Conservation (phyloP, 2,329 filamentous ascomycete genomes). For the Claviceps sp. region DNA sequence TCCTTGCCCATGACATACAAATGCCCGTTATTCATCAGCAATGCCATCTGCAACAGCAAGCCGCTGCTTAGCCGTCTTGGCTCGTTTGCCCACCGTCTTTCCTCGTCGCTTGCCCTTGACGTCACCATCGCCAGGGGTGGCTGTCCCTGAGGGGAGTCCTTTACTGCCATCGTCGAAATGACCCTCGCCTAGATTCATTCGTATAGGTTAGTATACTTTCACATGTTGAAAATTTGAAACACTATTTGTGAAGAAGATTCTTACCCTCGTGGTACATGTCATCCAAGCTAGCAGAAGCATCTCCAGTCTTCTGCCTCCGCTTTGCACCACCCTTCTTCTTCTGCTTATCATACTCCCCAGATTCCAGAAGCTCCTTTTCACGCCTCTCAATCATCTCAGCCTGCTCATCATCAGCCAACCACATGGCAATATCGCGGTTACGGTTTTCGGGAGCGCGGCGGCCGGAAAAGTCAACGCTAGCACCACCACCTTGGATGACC, state of each 20-base stretch:
- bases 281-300: slow-evolving; percentile 57
- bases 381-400: slow-evolving; percentile 87
- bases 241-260: neutral
- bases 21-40: slow-evolving; percentile 15
- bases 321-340: slow-evolving; percentile 44
- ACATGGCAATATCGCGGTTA: slow-evolving; percentile 97
- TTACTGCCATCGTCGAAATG: slow-evolving; percentile 86
- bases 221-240: no score
- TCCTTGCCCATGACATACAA: neutral
- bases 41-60: slow-evolving; percentile 53
- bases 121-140: slow-evolving; percentile 58
- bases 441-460: slow-evolving; percentile 76
- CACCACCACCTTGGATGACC: slow-evolving; percentile 83
- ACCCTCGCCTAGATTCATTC: slow-evolving; percentile 58
- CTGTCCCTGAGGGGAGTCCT: slow-evolving; percentile 54
- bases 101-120: slow-evolving; percentile 40
- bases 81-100: slow-evolving; percentile 37
- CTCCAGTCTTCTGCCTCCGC: slow-evolving; percentile 39
- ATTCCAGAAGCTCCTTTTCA: slow-evolving; percentile 73
- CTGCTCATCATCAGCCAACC: slow-evolving; percentile 95
- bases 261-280: slow-evolving; percentile 98
- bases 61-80: slow-evolving; percentile 56
- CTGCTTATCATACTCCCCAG: slow-evolving; percentile 51
- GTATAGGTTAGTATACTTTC: no score
- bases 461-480: slow-evolving; percentile 92